These are phyloP conservation scores for Phytophthora europaea DNA, from an alignment of 352 stramenopile genomes.

Conservation along the genomic window DNA sequence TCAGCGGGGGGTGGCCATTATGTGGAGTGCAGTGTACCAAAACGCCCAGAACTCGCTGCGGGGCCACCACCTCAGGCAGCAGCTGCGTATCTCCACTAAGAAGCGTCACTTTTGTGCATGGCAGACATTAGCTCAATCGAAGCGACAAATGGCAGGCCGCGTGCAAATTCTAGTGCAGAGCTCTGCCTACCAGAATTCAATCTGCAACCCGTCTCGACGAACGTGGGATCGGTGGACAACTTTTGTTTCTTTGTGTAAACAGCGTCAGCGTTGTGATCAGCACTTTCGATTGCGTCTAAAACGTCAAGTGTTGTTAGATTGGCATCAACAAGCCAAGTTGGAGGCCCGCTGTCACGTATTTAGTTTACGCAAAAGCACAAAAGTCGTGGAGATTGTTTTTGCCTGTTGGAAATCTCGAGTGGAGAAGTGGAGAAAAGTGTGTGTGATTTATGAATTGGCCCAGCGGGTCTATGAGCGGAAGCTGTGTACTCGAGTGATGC, in stretches of 20 bases:
- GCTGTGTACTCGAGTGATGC: constrained; percentile 26
- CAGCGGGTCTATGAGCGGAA: constrained; percentile 32
- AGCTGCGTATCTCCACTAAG: constrained; percentile 29
- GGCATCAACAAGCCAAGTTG: constrained; percentile 21
- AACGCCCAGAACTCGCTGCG: constrained; percentile 31
- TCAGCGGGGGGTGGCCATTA: constrained; percentile 25
- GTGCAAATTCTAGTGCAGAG: constrained; percentile 11
- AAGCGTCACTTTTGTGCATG: constrained; percentile 36
- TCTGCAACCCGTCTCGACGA: constrained; percentile 41
- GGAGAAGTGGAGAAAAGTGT: constrained; percentile 40
- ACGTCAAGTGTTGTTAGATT: constrained; percentile 21
- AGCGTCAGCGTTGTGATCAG: constrained; percentile 12
- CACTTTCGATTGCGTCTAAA: constrained; percentile 18
- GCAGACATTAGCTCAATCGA: constrained; percentile 13
- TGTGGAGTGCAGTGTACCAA: constrained; percentile 37
- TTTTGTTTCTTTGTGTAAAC: constrained; percentile 20
- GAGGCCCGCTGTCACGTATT: constrained; percentile 14
- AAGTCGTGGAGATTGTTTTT: constrained; percentile 14
- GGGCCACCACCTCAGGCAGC: constrained; percentile 33
- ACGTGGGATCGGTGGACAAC: constrained; percentile 39
- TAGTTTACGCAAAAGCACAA: background rate
- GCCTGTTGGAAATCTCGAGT: constrained; percentile 29
- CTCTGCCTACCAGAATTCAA: constrained; percentile 27
- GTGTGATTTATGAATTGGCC: constrained; percentile 30
- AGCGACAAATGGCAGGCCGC: background rate